Conservation (phyloP, 352 stramenopile genomes). For the Phytopythium sindhum region DNA sequence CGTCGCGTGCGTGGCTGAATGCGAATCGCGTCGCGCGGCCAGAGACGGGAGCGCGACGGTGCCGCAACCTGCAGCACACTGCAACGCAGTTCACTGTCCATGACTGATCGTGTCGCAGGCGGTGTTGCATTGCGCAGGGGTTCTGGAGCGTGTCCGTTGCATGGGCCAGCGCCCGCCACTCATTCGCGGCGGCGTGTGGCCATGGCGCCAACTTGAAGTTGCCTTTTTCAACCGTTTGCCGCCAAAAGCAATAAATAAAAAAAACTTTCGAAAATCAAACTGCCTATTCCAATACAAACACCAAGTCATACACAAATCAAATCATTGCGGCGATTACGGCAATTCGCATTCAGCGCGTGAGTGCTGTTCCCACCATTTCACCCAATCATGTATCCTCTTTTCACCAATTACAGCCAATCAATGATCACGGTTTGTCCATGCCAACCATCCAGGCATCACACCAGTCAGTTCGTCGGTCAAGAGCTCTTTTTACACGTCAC, state of each 20-base stretch:
- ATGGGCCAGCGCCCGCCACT: neutral
- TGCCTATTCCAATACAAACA: neutral
- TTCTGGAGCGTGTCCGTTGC: too few relatives aligned
- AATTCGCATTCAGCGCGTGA: conserved; percentile 5
- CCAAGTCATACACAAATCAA: neutral
- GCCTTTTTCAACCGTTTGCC: neutral
- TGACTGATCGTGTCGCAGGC: too few relatives aligned
- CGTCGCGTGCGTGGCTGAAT: neutral
- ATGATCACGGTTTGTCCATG: neutral
- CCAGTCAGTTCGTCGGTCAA: neutral
- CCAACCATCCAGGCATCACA: neutral
- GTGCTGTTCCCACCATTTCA: neutral
- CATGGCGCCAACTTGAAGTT: neutral
- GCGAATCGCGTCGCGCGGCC: too few relatives aligned
- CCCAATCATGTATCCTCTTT: neutral
- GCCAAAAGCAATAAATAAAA: neutral
- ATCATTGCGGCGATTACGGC: neutral
- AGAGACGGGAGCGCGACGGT: too few relatives aligned
- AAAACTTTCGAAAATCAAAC: neutral
- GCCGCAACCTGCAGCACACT: too few relatives aligned
- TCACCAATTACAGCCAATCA: neutral
- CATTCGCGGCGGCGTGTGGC: neutral
- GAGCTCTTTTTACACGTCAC: neutral
- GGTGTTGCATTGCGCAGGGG: too few relatives aligned
- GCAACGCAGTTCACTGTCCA: too few relatives aligned